Percentiles rank a stretch among this genome's conserved stretches.
Evolutionary conservation across 2,329 filamentous ascomycete genomes (phyloP).

Genomic region (Thelonectria olida): DNA sequence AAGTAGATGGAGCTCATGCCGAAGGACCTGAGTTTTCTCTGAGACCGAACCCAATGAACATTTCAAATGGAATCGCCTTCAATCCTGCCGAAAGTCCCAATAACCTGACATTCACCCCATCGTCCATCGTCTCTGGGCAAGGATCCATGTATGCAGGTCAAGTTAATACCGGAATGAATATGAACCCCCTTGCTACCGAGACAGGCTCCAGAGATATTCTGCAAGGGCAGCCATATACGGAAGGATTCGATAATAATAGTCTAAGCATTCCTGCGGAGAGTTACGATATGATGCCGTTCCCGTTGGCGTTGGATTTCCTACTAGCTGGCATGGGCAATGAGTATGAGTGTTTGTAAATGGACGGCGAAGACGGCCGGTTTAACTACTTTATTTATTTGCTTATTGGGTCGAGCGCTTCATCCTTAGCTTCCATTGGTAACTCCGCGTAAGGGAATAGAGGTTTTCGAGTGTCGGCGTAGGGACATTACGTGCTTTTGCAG

Average conservation of each 20-base stretch:
- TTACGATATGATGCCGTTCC: slow-evolving; percentile 38
- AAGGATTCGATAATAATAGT: slow-evolving; percentile 24
- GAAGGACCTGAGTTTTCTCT: slow-evolving; percentile 29
- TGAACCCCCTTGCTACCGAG: slow-evolving; percentile 22
- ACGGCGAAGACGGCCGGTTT: background rate
- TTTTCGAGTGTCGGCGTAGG: slow-evolving; percentile 3
- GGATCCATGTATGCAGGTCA: slow-evolving; percentile 14
- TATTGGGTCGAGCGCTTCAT: slow-evolving; percentile 12
- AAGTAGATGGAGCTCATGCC: background rate
- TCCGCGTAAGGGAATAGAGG: slow-evolving; percentile 32
- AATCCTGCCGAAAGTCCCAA: slow-evolving; percentile 10
- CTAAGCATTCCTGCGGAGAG: slow-evolving; percentile 23
- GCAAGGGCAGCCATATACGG: slow-evolving; percentile 26
- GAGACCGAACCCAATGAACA: slow-evolving; percentile 23
- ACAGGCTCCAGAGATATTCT: slow-evolving; percentile 11
- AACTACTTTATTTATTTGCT: too few species aligned
- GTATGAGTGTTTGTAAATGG: slow-evolving; percentile 30
- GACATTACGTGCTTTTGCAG: slow-evolving; percentile 27
- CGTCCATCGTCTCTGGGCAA: slow-evolving; percentile 17
- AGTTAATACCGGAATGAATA: slow-evolving; percentile 20
- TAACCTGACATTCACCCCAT: slow-evolving; percentile 14
- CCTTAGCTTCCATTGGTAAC: slow-evolving; percentile 36
- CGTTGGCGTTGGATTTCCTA: slow-evolving; percentile 43
- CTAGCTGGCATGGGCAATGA: slow-evolving; percentile 43
- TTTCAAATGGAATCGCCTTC: slow-evolving; percentile 8